These are phyloP conservation scores for Thraustotheca clavata DNA, from an alignment of 352 stramenopile species.

Conservation along the genomic window DNA sequence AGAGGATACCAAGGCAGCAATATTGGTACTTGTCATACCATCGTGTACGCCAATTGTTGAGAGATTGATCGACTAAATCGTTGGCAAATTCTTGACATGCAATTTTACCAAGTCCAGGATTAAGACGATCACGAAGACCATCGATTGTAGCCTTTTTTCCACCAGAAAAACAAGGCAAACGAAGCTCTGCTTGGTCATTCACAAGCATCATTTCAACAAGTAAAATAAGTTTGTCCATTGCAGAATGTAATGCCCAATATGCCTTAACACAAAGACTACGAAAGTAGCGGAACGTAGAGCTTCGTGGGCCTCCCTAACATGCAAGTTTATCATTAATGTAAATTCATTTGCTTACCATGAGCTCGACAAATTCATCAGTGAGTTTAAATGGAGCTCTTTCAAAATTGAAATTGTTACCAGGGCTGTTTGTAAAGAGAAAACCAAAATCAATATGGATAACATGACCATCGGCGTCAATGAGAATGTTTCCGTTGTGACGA, in stretches of 20 bases:
- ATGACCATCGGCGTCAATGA: slow-evolving; percentile 73
- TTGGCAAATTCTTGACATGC: slow-evolving; percentile 72
- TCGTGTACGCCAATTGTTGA: slow-evolving; percentile 84
- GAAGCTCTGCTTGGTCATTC: slow-evolving; percentile 18
- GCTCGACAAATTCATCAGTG: slow-evolving; percentile 68
- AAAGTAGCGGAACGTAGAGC: slow-evolving; percentile 64
- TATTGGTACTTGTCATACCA: slow-evolving; percentile 91
- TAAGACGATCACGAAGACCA: slow-evolving; percentile 61
- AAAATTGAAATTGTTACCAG: slow-evolving; percentile 83
- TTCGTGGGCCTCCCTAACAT: slow-evolving; percentile 47
- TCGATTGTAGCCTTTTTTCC: slow-evolving; percentile 69
- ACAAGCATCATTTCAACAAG: slow-evolving; percentile 76
- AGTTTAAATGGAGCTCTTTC: slow-evolving; percentile 86
- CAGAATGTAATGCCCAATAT: slow-evolving; percentile 65
- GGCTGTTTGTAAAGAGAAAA: slow-evolving; percentile 93
- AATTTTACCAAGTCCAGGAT: slow-evolving; percentile 69
- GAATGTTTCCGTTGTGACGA: slow-evolving; percentile 86
- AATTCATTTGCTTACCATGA: slow-evolving; percentile 50
- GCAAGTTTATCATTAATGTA: slow-evolving; percentile 82
- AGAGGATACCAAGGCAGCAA: slow-evolving; percentile 80
- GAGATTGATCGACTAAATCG: slow-evolving; percentile 77
- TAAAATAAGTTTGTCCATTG: slow-evolving; percentile 72
- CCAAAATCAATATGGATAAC: slow-evolving; percentile 81
- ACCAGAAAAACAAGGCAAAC: slow-evolving; percentile 52
- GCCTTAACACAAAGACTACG: slow-evolving; percentile 73